phyloP scores from a whole-genome alignment of 495 filamentous ascomycete genomes.

The Aspergillus steynii region DNA sequence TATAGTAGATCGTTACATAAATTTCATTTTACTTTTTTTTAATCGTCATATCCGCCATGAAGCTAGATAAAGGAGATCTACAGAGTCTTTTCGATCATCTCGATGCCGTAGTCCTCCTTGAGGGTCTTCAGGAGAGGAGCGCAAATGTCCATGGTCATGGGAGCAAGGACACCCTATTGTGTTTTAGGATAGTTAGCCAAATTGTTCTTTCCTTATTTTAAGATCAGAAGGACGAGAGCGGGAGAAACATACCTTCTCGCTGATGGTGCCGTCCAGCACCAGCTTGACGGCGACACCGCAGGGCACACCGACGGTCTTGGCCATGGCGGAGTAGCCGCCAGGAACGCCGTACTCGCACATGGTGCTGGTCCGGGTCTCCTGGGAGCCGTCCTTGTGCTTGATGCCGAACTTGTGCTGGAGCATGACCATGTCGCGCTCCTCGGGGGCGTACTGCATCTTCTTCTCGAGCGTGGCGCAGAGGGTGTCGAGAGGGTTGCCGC shows the following conservation, averaged over 20 bases:
- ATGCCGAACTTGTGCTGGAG: slow-evolving; percentile 94
- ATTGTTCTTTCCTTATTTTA: not conserved
- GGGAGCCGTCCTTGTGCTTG: slow-evolving; percentile 71
- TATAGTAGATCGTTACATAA: slow-evolving; percentile 1
- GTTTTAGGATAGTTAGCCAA: not conserved
- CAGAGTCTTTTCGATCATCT: slow-evolving; percentile 45
- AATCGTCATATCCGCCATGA: not conserved
- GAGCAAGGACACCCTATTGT: slow-evolving; percentile 68
- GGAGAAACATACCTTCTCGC: slow-evolving; percentile 49
- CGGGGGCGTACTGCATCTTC: slow-evolving; percentile 86
- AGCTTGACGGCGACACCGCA: slow-evolving; percentile 68
- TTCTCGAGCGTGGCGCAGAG: slow-evolving; percentile 86
- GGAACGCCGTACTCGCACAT: slow-evolving; percentile 85
- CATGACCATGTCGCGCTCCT: slow-evolving; percentile 84
- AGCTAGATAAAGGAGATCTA: slow-evolving; percentile 19
- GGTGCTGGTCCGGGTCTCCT: slow-evolving; percentile 77
- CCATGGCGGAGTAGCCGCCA: slow-evolving; percentile 85
- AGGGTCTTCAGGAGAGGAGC: slow-evolving; percentile 65
- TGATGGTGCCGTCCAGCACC: slow-evolving; percentile 80
- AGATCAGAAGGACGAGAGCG: not conserved
- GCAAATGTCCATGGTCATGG: slow-evolving; percentile 73
- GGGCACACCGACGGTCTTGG: slow-evolving; percentile 73
- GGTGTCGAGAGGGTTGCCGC: slow-evolving; percentile 82
- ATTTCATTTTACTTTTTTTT: not conserved
- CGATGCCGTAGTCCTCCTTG: slow-evolving; percentile 62